phyloP scores from a whole-genome alignment of 495 filamentous ascomycete species.

The Achaetomiella virescens region DNA sequence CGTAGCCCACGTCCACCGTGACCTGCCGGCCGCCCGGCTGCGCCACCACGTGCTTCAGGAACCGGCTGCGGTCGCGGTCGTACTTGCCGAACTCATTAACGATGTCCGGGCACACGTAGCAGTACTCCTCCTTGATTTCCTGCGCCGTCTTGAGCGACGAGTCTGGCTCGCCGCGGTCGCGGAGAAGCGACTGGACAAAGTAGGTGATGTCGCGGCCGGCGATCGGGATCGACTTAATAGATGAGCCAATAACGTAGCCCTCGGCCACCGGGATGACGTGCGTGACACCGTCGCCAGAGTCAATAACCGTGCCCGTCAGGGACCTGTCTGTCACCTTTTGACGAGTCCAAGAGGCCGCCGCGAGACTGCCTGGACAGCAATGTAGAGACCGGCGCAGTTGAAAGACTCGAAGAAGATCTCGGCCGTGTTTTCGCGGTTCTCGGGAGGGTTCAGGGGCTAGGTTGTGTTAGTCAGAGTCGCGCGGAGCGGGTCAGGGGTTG shows the following conservation, averaged over 20 bases:
- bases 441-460: slow-evolving; percentile 92
- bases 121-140: slow-evolving; percentile 96
- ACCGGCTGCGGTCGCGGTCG: slow-evolving; percentile 84
- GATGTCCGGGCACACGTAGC: slow-evolving; percentile 96
- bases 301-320: slow-evolving; percentile 95
- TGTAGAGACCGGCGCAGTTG: slow-evolving; percentile 98
- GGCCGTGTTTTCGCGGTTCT: slow-evolving; percentile 97
- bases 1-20: slow-evolving; percentile 89
- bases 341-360: slow-evolving; percentile 98
- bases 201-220: slow-evolving; percentile 97
- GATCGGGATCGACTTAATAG: slow-evolving; percentile 97
- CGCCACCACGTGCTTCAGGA: slow-evolving; percentile 79
- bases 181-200: slow-evolving; percentile 91
- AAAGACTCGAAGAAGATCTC: slow-evolving; percentile 99
- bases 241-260: slow-evolving; percentile 97
- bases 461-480: slow-evolving; percentile 15
- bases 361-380: slow-evolving; percentile 97
- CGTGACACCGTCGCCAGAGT: slow-evolving; percentile 95
- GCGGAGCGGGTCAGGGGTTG: not conserved
- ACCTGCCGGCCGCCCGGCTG: slow-evolving; percentile 82
- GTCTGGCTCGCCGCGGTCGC: slow-evolving; percentile 93
- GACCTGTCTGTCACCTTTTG: slow-evolving; percentile 94
- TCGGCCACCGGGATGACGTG: slow-evolving; percentile 98
- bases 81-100: slow-evolving; percentile 94
- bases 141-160: slow-evolving; percentile 96